phyloP scores from a whole-genome alignment of 805 yeast genomes.

The Kodamaea leandrae region DNA sequence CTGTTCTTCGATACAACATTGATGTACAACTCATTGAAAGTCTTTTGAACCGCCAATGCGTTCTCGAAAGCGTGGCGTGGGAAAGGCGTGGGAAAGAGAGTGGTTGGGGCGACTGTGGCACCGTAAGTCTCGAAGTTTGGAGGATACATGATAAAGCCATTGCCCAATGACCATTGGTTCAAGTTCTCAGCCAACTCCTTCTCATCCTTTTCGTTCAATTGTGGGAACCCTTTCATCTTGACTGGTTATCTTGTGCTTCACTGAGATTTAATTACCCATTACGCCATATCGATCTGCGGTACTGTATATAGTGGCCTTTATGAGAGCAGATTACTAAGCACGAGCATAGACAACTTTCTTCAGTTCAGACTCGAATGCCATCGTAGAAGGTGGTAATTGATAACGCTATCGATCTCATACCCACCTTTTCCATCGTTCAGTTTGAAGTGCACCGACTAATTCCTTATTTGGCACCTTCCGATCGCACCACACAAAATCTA shows the following conservation, averaged over 20 bases:
- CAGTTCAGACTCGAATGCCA: no score
- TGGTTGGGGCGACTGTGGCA: slow-evolving; percentile 77
- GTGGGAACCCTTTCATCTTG: slow-evolving; percentile 32
- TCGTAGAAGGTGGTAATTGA: no score
- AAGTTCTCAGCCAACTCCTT: slow-evolving; percentile 42
- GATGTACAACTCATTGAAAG: slow-evolving; percentile 74
- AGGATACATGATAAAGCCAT: slow-evolving; percentile 83
- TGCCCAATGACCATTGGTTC: slow-evolving; percentile 72
- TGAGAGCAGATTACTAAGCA: neutral
- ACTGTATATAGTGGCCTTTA: slow-evolving; percentile 3
- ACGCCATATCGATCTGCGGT: slow-evolving; percentile 9
- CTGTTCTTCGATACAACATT: slow-evolving; percentile 53
- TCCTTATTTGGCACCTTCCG: no score
- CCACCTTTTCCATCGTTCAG: no score
- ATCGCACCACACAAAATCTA: neutral
- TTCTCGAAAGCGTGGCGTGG: slow-evolving; percentile 63
- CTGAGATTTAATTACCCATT: slow-evolving; percentile 2
- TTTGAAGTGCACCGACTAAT: no score
- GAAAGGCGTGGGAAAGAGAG: slow-evolving; percentile 87
- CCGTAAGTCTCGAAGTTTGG: slow-evolving; percentile 46
- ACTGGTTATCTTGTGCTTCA: neutral
- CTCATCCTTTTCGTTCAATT: slow-evolving; percentile 25
- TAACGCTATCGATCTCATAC: neutral
- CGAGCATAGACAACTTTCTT: no score
- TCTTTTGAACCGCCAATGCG: slow-evolving; percentile 63